phyloP scores from a whole-genome alignment of 345 rosid species.

The Gossypium ekmanianum region DNA sequence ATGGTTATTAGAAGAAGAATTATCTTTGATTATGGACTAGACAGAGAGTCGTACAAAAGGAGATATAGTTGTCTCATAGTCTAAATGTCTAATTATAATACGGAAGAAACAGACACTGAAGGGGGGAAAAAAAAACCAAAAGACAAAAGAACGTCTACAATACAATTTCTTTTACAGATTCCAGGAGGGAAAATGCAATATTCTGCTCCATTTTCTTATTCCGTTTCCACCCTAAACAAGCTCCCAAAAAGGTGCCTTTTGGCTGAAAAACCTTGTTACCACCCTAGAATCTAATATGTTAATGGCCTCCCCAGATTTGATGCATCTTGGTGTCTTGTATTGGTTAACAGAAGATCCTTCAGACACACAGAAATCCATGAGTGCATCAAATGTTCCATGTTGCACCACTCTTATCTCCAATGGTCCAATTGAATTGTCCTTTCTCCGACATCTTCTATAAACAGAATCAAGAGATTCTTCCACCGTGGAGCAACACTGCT shows the following conservation, averaged over 20 bases:
- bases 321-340: slow-evolving; percentile 92
- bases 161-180: slow-evolving; percentile 16
- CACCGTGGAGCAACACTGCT: slow-evolving; percentile 63
- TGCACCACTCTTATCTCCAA: slow-evolving; percentile 82
- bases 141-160: slow-evolving; percentile 20
- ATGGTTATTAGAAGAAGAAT: neutral
- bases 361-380: slow-evolving; percentile 82
- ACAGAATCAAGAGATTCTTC: slow-evolving; percentile 87
- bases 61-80: neutral
- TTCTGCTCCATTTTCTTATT: neutral
- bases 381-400: slow-evolving; percentile 65
- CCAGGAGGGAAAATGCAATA: slow-evolving; percentile 7
- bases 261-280: slow-evolving; percentile 60
- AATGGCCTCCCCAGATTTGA: slow-evolving; percentile 60
- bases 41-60: neutral
- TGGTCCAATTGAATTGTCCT: slow-evolving; percentile 76
- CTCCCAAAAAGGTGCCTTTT: slow-evolving; percentile 64
- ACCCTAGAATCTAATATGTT: slow-evolving; percentile 67
- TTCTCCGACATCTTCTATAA: slow-evolving; percentile 75
- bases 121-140: neutral
- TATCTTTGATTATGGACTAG: neutral
- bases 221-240: slow-evolving; percentile 50
- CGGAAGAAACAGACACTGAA: slow-evolving; percentile 16
- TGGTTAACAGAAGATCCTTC: slow-evolving; percentile 92
- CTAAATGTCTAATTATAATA: slow-evolving; percentile 20